Conservation (phyloP, 371 early-diverging fungal species). For the Apophysomyces trapeziformis region DNA sequence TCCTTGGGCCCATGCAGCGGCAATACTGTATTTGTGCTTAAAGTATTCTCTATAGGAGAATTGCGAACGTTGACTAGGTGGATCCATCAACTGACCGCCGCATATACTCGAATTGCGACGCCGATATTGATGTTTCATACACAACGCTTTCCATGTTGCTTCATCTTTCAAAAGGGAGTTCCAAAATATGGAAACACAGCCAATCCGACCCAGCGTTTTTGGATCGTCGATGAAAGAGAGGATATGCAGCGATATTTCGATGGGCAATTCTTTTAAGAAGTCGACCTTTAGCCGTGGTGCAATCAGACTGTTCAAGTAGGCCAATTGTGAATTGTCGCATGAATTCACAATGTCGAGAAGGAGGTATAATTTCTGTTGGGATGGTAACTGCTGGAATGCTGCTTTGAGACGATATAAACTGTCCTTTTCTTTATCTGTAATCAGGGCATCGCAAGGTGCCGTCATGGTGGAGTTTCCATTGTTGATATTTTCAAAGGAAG, state of each 20-base stretch:
- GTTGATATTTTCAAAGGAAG: constrained; percentile 16
- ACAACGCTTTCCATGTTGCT: constrained; percentile 47
- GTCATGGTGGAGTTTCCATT: constrained; percentile 17
- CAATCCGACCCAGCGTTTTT: constrained; percentile 67
- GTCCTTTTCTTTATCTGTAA: constrained; percentile 36
- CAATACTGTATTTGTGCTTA: constrained; percentile 72
- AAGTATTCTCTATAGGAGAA: constrained; percentile 78
- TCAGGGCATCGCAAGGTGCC: constrained; percentile 30
- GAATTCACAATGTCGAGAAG: constrained; percentile 40
- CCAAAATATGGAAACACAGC: constrained; percentile 74
- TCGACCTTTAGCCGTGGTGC: constrained; percentile 71
- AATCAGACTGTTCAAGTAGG: constrained; percentile 52
- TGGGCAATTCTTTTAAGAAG: constrained; percentile 69
- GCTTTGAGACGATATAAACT: constrained; percentile 31
- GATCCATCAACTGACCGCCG: constrained; percentile 52
- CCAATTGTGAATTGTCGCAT: constrained; percentile 53
- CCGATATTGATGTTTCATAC: constrained; percentile 33
- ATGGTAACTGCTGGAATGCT: constrained; percentile 30
- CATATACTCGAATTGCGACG: constrained; percentile 35
- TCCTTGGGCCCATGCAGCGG: constrained; percentile 79
- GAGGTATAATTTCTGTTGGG: constrained; percentile 28
- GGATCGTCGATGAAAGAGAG: constrained; percentile 63
- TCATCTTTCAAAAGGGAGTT: constrained; percentile 62
- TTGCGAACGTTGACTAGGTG: constrained; percentile 48
- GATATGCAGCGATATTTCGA: constrained; percentile 72